Evolutionary conservation across 2,329 filamentous ascomycete species (phyloP), one percentile per base, ranked within the genome.

Genomic region (Didymella segeticola): DNA sequence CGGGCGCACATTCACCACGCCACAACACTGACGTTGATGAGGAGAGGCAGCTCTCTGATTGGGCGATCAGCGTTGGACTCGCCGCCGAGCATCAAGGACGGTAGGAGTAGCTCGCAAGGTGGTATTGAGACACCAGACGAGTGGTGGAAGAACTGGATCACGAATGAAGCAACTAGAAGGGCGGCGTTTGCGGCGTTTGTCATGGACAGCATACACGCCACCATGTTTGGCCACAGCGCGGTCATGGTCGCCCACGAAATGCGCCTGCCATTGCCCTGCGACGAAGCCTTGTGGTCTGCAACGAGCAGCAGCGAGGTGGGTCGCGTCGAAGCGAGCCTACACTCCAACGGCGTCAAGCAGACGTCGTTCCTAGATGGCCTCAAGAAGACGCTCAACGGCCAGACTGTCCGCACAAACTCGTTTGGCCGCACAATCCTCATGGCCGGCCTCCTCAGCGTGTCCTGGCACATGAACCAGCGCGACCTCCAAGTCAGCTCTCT

Each of bases 211-310:
- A 96, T 93, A 1, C 95, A 99, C 74, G 92, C 93, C 1, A 96
- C 92, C 23, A 97, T 99, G 89, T 98, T 98, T 74, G 95, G 93
- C 0, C 95, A 98, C 74, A 95, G 93, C 3, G 93, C 91, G 0
- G 92, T 96, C 36, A 97, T 98, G 93, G 92, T 96, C 7, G 92
- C 93, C 2, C 93, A 98, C 67, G 95, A 98, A 75, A 91, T 99
- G 85, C 86, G 91, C 43, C 81, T 98, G 8, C 91, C 92, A 0
- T 77, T 99, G 36, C 95, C 95, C 0, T 98, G 93, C 69, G 93
- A 98, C 62, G 95, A 98, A 71, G 86, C 89, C 4, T 78, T 98
- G 10, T 99, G 95, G 95, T 90, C 89, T 50, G 95, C 95, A 4
- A 90, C 89, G 3, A 96, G 88, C 72, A 90, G 91, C 47, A 86